phyloP scores from a whole-genome alignment of 176 grass and related monocot genomes.

The Musa schizocarpa region DNA sequence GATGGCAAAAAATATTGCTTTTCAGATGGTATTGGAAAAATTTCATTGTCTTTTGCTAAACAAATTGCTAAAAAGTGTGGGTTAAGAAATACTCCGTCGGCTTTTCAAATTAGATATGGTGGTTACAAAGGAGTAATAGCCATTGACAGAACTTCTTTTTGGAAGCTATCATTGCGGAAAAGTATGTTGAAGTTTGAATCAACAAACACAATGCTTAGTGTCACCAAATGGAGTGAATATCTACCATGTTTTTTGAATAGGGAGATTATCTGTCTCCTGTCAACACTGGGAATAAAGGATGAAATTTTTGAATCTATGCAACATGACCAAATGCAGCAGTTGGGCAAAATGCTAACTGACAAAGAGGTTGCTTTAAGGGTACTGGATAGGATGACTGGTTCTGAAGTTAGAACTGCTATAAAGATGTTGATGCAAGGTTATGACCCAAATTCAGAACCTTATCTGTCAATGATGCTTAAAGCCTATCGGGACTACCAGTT shows the following conservation, averaged over 20 bases:
- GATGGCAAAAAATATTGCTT: constrained; percentile 68
- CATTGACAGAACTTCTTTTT: constrained; percentile 47
- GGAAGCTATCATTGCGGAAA: constrained; percentile 54
- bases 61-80: constrained; percentile 48
- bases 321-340: constrained; percentile 48
- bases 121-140: constrained; percentile 88
- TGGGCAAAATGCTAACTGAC: constrained; percentile 66
- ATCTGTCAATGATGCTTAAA: constrained; percentile 75
- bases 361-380: constrained; percentile 62
- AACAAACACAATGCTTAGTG: constrained; percentile 61
- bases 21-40: constrained; percentile 93
- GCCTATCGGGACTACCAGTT: constrained; percentile 64
- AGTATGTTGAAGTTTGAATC: constrained; percentile 99
- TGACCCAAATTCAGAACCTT: constrained; percentile 68
- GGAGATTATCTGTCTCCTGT: constrained; percentile 84
- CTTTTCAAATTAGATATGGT: constrained; percentile 94
- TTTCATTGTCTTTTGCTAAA: constrained; percentile 53
- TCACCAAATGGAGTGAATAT: constrained; percentile 78
- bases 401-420: constrained; percentile 42
- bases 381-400: constrained; percentile 45
- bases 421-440: constrained; percentile 76
- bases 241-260: constrained; percentile 76
- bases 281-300: constrained; percentile 72
- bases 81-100: constrained; percentile 60
- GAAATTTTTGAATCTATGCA: constrained; percentile 74